Percentiles rank a stretch among this genome's conserved stretches.
These are phyloP conservation scores for Cynara cardunculus DNA, from an alignment of 129 eudicot species.

Conservation along the genomic window DNA sequence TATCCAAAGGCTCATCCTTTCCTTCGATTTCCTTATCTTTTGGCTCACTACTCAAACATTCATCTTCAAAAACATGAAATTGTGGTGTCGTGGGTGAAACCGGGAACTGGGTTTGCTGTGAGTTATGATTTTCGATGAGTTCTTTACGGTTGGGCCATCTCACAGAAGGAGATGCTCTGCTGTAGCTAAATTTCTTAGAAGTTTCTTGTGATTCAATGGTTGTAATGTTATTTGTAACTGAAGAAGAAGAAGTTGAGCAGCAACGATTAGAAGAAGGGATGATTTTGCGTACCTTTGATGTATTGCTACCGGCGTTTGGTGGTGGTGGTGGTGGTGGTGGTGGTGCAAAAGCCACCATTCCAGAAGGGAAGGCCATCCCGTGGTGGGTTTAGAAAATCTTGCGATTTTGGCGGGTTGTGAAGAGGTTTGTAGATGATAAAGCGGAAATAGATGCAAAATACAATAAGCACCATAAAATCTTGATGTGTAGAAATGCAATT, in stretches of 20 bases:
- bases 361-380: slow-evolving; percentile 25
- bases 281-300: slow-evolving; percentile 48
- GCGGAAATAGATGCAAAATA: neutral
- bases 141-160: slow-evolving; percentile 77
- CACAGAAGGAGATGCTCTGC: slow-evolving; percentile 82
- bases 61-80: slow-evolving; percentile 23
- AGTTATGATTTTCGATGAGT: slow-evolving; percentile 20
- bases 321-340: slow-evolving; percentile 29
- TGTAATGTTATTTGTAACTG: slow-evolving; percentile 36
- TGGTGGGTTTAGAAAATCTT: neutral
- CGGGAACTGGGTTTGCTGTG: slow-evolving; percentile 21
- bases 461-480: neutral
- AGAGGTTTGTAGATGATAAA: neutral
- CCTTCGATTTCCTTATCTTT: slow-evolving; percentile 6
- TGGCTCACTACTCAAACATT: slow-evolving; percentile 14
- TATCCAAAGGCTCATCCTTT: slow-evolving; percentile 19
- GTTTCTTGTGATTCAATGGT: slow-evolving; percentile 40
- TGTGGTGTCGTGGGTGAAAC: slow-evolving; percentile 7
- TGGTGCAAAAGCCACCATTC: slow-evolving; percentile 43
- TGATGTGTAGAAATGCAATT: neutral
- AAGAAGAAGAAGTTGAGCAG: slow-evolving; percentile 31
- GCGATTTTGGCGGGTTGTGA: slow-evolving; percentile 24
- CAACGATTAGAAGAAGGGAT: slow-evolving; percentile 15
- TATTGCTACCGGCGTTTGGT: slow-evolving; percentile 13
- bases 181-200: slow-evolving; percentile 54